phyloP scores from a whole-genome alignment of 306 rosid genomes.

The Comarum palustre region DNA sequence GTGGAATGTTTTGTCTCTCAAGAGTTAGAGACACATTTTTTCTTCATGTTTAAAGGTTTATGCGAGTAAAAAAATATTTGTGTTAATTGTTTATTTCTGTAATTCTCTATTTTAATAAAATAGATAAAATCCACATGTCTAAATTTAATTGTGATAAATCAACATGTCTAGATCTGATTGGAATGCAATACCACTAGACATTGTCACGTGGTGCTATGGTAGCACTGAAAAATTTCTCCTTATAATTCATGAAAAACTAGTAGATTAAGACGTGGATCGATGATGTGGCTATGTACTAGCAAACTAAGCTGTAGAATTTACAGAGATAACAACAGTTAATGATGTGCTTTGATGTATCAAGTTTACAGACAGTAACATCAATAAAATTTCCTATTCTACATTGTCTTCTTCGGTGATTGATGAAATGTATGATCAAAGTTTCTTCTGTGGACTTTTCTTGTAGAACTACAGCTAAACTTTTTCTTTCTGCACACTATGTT shows the following conservation, averaged over 20 bases:
- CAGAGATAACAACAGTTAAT: conserved; percentile 6
- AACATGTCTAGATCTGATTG: too few relatives aligned
- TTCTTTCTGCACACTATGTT: conserved; percentile 20
- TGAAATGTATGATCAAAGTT: conserved; percentile 1
- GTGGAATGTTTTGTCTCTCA: too few relatives aligned
- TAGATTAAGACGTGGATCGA: conserved; percentile 4
- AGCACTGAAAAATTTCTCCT: too few relatives aligned
- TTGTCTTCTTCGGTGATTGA: conserved; percentile 19
- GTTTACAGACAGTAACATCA: conserved; percentile 20
- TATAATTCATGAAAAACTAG: conserved; percentile 4
- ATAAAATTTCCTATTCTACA: conserved; percentile 14
- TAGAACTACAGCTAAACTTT: conserved; percentile 19
- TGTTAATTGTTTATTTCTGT: too few relatives aligned
- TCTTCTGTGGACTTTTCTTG: conserved; percentile 23
- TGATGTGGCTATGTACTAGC: background rate
- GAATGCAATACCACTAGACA: too few relatives aligned
- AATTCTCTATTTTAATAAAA: too few relatives aligned
- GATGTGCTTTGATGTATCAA: conserved; percentile 17
- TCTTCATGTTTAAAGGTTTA: too few relatives aligned
- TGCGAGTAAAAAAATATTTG: too few relatives aligned
- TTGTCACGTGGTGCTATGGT: too few relatives aligned
- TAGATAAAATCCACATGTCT: too few relatives aligned
- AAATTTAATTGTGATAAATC: too few relatives aligned
- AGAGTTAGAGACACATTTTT: too few relatives aligned
- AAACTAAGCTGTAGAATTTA: conserved; percentile 8